Percentiles rank a stretch among this genome's conserved stretches.
Evolutionary conservation across 1,139 yeast species (phyloP).

Genomic region (Arxiozyma bovina): DNA sequence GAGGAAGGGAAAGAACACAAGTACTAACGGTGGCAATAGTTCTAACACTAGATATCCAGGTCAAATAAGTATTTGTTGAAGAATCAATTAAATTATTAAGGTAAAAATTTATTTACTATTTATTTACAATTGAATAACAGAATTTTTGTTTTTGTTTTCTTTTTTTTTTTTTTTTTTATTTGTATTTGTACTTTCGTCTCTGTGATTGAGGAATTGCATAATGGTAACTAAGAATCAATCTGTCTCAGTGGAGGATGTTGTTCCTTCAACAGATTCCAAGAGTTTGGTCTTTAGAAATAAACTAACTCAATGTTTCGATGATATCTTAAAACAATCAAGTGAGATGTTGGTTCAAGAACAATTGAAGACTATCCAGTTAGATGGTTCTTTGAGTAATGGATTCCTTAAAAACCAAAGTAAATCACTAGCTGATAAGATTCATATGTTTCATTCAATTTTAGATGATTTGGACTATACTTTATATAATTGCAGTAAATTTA

Average conservation of each 20-base stretch:
- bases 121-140: not conserved
- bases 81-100: no score
- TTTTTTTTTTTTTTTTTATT: no score
- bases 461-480: slow-evolving; percentile 34
- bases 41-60: no score
- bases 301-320: slow-evolving; percentile 29
- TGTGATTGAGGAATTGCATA: not conserved
- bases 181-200: no score
- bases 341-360: slow-evolving; percentile 32
- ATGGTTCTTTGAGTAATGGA: slow-evolving; percentile 23
- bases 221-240: slow-evolving; percentile 2
- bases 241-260: not conserved
- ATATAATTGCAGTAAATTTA: slow-evolving; percentile 30
- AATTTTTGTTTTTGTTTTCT: no score
- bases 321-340: slow-evolving; percentile 26
- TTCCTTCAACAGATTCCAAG: not conserved
- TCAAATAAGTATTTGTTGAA: not conserved
- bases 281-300: slow-evolving; percentile 16
- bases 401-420: slow-evolving; percentile 22
- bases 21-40: not conserved
- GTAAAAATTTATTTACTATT: no score
- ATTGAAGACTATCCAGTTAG: slow-evolving; percentile 28
- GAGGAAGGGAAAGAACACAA: not conserved
- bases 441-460: slow-evolving; percentile 28
- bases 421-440: slow-evolving; percentile 23